These are phyloP conservation scores for Leptodermis oblonga DNA, from an alignment of 257 asterid species.

Conservation along the genomic window DNA sequence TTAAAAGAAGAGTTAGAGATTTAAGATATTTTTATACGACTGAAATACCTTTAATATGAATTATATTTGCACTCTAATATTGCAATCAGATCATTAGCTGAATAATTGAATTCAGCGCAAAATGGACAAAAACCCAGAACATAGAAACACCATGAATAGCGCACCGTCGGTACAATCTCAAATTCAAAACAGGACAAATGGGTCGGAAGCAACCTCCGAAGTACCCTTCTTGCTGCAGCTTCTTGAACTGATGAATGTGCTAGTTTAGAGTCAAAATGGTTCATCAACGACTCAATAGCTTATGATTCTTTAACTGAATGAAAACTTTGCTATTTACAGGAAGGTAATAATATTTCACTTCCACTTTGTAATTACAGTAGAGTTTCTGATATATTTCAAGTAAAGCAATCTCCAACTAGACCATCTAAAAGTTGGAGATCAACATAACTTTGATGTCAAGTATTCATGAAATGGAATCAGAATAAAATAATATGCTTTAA, in stretches of 20 bases:
- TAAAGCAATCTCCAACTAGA: neutral
- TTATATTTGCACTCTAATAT: no score
- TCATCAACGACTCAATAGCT: constrained; percentile 36
- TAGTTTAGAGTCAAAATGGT: constrained; percentile 48
- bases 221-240: constrained; percentile 80
- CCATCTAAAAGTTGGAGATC: neutral
- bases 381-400: neutral
- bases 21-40: no score
- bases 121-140: no score
- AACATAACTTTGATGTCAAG: neutral
- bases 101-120: neutral
- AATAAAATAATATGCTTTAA: neutral
- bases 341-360: neutral
- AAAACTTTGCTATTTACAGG: neutral
- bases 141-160: no score
- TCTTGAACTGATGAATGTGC: constrained; percentile 57
- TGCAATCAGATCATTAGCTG: neutral
- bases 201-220: constrained; percentile 73
- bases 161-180: constrained; percentile 65
- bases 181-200: constrained; percentile 63
- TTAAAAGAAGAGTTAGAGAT: no score
- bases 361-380: no score
- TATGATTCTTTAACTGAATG: neutral
- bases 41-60: no score
- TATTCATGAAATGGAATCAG: neutral